A percentile compares a stretch with the other conserved stretches of the same genome.
Conservation (phyloP, 106 monocot species). For the Dendrobium chrysotoxum region DNA sequence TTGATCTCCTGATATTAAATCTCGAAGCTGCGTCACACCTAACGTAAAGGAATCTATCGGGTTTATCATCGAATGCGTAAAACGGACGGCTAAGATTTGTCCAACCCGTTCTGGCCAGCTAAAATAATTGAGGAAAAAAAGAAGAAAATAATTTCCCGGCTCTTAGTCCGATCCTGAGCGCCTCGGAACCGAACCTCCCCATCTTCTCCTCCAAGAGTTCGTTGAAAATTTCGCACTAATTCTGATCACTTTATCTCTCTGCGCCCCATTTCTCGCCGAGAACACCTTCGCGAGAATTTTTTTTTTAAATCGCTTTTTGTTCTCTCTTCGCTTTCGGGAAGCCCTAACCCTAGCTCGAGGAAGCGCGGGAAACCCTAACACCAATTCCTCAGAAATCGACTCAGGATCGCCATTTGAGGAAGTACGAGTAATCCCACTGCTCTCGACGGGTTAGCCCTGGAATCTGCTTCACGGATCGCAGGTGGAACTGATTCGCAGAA, state of each 20-base stretch:
- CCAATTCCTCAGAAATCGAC: not conserved
- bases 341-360: constrained; percentile 6
- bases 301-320: constrained; percentile 1
- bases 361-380: constrained; percentile 11
- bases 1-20: not conserved
- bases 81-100: constrained; percentile 4
- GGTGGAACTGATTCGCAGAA: not conserved
- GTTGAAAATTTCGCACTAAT: constrained; percentile 14
- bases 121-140: constrained; percentile 9
- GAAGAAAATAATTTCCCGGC: constrained; percentile 10
- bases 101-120: not conserved
- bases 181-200: constrained; percentile 11
- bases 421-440: not conserved
- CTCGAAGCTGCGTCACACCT: constrained; percentile 4
- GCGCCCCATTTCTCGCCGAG: constrained; percentile 5
- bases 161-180: not conserved
- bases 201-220: constrained; percentile 14
- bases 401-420: not conserved
- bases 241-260: constrained; percentile 8
- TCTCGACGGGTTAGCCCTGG: not conserved
- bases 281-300: not conserved
- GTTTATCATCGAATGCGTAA: not conserved
- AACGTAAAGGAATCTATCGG: constrained; percentile 11
- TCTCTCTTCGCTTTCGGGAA: not conserved
- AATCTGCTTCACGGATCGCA: constrained; percentile 4